Conservation (phyloP, 2,329 filamentous ascomycete species). For the Colletotrichum liaoningense region DNA sequence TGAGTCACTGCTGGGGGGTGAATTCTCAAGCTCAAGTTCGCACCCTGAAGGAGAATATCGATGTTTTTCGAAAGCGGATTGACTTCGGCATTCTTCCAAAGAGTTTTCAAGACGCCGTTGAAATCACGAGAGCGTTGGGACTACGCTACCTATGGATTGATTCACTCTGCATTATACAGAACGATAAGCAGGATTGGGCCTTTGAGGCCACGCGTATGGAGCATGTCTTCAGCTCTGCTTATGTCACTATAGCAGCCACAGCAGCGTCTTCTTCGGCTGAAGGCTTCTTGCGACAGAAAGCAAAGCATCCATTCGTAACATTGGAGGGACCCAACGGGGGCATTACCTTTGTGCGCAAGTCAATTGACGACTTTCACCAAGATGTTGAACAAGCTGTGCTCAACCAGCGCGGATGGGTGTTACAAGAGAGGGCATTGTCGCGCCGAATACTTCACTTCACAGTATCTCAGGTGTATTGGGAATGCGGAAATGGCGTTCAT, state of each 20-base stretch:
- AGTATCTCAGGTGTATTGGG: not conserved
- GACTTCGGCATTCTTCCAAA: not conserved
- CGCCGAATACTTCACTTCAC: not conserved
- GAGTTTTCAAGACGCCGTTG: not conserved
- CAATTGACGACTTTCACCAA: not conserved
- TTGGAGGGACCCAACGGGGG: too few relatives aligned
- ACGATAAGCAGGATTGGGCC: not conserved
- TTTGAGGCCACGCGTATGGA: not conserved
- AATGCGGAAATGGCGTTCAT: not conserved
- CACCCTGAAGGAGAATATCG: not conserved
- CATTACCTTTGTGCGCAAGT: not conserved
- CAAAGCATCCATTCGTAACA: not conserved
- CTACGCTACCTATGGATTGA: not conserved
- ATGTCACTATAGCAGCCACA: not conserved
- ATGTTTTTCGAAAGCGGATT: not conserved
- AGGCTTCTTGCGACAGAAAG: not conserved
- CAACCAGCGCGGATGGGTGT: not conserved
- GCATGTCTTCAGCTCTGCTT: conserved; percentile 1
- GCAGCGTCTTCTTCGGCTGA: not conserved
- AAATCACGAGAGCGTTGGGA: not conserved
- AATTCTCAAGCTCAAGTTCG: not conserved
- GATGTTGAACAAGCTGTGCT: not conserved
- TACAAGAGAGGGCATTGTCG: not conserved
- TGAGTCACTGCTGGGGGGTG: conserved; percentile 6
- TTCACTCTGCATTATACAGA: not conserved